These are phyloP conservation scores for Micractinium conductrix DNA, from an alignment of 139 green algal genomes.

Conservation along the genomic window DNA sequence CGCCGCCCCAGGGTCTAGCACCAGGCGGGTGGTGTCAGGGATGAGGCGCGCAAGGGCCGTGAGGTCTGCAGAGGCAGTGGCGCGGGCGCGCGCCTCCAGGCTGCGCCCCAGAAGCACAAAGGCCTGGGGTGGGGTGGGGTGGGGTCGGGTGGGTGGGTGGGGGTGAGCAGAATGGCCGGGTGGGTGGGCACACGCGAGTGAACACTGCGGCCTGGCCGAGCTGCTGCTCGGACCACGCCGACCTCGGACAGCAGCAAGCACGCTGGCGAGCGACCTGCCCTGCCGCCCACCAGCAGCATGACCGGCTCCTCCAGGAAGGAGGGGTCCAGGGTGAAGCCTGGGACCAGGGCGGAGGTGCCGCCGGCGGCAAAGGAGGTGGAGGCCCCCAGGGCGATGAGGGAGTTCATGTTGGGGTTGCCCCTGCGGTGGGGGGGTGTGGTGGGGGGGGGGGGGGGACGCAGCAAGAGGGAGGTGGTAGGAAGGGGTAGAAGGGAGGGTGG, in stretches of 20 bases:
- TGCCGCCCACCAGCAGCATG: slow-evolving; percentile 98
- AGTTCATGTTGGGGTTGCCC: slow-evolving; percentile 93
- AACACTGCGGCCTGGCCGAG: no score
- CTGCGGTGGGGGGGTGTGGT: slow-evolving; percentile 31
- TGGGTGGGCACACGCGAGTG: no score
- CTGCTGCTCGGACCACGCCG: no score
- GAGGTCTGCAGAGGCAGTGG: slow-evolving; percentile 64
- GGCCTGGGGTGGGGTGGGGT: no score
- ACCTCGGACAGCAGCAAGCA: no score
- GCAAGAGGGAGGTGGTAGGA: neutral
- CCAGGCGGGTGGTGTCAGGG: slow-evolving; percentile 67
- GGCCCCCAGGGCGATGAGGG: slow-evolving; percentile 83
- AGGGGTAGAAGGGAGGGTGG: neutral
- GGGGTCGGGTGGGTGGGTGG: no score
- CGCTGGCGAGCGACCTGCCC: no score
- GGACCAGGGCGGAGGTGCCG: slow-evolving; percentile 44
- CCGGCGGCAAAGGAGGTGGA: slow-evolving; percentile 73
- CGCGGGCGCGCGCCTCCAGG: slow-evolving; percentile 77
- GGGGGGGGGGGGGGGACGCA: neutral
- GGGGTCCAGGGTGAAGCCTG: slow-evolving; percentile 66
- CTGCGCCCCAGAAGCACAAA: slow-evolving; percentile 91
- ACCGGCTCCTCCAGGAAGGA: slow-evolving; percentile 93
- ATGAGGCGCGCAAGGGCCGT: slow-evolving; percentile 78
- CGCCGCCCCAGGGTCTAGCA: slow-evolving; percentile 64
- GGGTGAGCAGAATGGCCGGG: no score